phyloP scores from a whole-genome alignment of 495 filamentous ascomycete species.

The Penicillium dipodomyicola region DNA sequence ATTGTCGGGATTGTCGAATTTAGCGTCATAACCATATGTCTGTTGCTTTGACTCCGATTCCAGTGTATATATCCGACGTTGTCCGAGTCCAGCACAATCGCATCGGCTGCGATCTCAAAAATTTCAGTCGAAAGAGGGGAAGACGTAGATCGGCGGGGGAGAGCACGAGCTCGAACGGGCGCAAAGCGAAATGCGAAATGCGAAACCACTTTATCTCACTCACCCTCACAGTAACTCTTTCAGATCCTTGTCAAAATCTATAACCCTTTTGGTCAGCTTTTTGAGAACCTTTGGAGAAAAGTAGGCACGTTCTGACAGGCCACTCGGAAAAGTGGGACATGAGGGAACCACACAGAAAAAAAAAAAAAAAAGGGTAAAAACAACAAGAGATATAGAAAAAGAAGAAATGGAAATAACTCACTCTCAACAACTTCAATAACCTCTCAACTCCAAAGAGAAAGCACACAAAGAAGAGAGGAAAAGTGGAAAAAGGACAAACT shows the following conservation, averaged over 20 bases:
- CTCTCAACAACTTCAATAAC: constrained; percentile 13
- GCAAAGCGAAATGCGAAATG: neutral
- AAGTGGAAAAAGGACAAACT: constrained; percentile 25
- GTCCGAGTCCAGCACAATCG: neutral
- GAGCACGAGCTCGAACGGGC: constrained; percentile 6
- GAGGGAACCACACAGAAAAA: constrained; percentile 13
- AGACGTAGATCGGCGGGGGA: constrained; percentile 18
- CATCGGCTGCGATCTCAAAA: constrained; percentile 5
- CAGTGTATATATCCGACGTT: neutral
- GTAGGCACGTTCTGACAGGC: constrained; percentile 31
- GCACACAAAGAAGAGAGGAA: constrained; percentile 15
- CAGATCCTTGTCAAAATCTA: constrained; percentile 26
- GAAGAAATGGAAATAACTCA: constrained; percentile 17
- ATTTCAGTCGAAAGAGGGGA: constrained; percentile 11
- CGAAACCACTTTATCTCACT: constrained; percentile 21
- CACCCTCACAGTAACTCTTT: constrained; percentile 29
- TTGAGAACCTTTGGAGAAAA: constrained; percentile 37
- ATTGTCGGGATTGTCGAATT: neutral
- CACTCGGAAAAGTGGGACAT: constrained; percentile 31
- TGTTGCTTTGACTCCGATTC: neutral
- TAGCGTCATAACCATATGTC: too few species aligned
- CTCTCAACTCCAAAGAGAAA: constrained; percentile 3
- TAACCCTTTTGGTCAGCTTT: constrained; percentile 2
- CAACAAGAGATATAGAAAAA: too few species aligned
- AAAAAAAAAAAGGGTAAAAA: neutral